Base-by-base conservation (phyloP, 331 rosid genomes). In the Erythrophleum ivorense region DNA sequence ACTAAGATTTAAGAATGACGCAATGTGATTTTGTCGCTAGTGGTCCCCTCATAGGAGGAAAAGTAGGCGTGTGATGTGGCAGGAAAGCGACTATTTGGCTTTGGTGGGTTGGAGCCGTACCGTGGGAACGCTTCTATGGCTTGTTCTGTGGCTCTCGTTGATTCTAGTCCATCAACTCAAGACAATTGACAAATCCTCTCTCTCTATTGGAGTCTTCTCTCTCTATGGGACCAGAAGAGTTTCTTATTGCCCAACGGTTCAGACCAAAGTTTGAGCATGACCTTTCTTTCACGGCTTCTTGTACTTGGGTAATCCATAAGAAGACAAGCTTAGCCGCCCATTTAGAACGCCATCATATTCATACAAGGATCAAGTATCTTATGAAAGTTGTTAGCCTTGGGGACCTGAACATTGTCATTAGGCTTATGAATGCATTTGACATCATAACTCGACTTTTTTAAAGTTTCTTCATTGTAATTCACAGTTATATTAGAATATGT, bases 81-180 rank as follows among this genome's bases (percentile, higher is more conserved):
- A 45, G 63, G 6, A 41, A 4, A 7, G 46, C 9, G 46, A 43
- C 6, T 43, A 43, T 0, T 43, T 7, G 46, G 9, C 7, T 5
- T 43, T 43, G 46, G 46, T 43, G 46, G 9, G 33, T n/a, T 24
- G 29, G 52, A 64, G 80, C 76, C 76, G 83, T 18, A 83, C 71
- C 24, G 12, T 78, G 43, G 54, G 83, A 78, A 83, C 16, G 16
- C 63, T 71, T 68, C 15, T 8, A 24, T 18, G 78, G 18, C 41
- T 48, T 21, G 19, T 58, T 58, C 34, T 57, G 55, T 67, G 80
- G 13, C 29, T 5, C 8, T 24, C 29, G 29, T 24, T 24, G 29
- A 24, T 24, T 0, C 29, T 24, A 24, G 29, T 24, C 29, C 29
- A 24, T 24, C 29, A 24, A 24, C 29, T 24, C 29, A 24, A 24